phyloP scores from a whole-genome alignment of 1,284 basidiomycete species.

The Cutaneotrichosporon cutaneum region DNA sequence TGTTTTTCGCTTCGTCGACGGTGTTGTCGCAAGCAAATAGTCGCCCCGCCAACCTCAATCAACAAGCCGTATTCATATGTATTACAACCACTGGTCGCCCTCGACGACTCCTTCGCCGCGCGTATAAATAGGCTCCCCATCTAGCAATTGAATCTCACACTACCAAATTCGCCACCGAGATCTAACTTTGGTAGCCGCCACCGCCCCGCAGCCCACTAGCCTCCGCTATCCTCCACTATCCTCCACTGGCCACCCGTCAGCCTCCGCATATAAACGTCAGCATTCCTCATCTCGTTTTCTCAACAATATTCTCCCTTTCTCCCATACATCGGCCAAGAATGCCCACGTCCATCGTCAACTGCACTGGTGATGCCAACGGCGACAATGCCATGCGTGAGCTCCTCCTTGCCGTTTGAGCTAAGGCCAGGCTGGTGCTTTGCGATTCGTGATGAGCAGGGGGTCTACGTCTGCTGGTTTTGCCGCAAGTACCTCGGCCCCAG shows the following conservation, averaged over 20 bases:
- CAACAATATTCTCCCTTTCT: too few relatives aligned
- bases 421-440: background rate
- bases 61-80: background rate
- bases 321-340: background rate
- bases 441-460: background rate
- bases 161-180: background rate
- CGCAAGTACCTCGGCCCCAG: background rate
- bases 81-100: too few relatives aligned
- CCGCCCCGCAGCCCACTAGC: too few relatives aligned
- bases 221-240: too few relatives aligned
- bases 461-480: conserved; percentile 1
- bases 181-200: too few relatives aligned
- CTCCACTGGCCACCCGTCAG: background rate
- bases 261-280: too few relatives aligned
- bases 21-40: background rate
- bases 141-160: background rate
- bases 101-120: background rate
- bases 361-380: background rate
- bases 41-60: background rate
- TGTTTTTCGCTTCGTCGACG: background rate
- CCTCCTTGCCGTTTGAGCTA: background rate
- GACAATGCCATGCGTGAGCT: background rate
- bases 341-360: background rate
- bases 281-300: too few relatives aligned
- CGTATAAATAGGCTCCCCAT: background rate